Conservation (phyloP, 371 early-diverging fungal species). For the Capillidium heterosporum region DNA sequence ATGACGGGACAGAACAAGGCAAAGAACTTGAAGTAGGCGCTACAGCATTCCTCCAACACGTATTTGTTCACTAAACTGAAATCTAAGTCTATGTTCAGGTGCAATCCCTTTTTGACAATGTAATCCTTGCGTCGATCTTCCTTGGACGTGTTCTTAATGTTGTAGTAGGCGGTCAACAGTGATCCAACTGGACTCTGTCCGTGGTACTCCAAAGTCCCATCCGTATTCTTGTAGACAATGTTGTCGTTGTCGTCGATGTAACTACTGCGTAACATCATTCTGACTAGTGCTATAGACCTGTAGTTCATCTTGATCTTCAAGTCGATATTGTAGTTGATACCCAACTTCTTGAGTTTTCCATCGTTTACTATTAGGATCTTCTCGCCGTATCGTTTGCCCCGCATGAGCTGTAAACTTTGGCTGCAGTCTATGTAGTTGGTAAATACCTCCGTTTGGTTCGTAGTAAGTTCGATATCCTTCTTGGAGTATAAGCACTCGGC, state of each 20-base stretch:
- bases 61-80: neutral
- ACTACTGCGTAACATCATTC: neutral
- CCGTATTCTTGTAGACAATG: neutral
- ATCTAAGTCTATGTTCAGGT: too few relatives aligned
- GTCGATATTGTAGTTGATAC: too few relatives aligned
- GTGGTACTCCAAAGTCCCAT: neutral
- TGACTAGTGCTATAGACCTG: neutral
- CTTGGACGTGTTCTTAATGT: neutral
- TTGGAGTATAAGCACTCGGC: too few relatives aligned
- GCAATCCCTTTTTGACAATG: too few relatives aligned
- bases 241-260: neutral
- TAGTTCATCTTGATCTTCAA: neutral
- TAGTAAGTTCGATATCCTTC: too few relatives aligned
- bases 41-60: neutral
- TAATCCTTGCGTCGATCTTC: too few relatives aligned
- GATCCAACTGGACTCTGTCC: constrained; percentile 3
- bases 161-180: neutral
- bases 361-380: too few relatives aligned
- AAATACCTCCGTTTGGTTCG: too few relatives aligned
- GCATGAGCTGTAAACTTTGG: too few relatives aligned
- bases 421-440: too few relatives aligned
- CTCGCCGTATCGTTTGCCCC: too few relatives aligned
- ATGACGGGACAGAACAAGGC: neutral
- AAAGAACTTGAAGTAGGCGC: neutral
- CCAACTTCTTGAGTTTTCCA: too few relatives aligned